Base-by-base conservation (phyloP, 345 rosid genomes). In the Acer saccharum region DNA sequence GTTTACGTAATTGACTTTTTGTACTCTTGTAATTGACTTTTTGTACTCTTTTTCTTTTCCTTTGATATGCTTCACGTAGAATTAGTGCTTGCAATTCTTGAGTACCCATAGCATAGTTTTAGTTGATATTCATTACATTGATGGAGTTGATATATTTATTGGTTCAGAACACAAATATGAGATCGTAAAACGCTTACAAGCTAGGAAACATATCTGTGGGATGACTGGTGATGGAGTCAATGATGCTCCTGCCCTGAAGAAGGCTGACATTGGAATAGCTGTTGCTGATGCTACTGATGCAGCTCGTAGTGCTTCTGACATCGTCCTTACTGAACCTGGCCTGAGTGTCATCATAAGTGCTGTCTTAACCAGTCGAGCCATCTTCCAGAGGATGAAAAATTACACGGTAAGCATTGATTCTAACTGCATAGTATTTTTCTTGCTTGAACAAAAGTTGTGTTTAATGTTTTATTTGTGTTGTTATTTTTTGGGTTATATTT, bases 271-370 rank as follows among this genome's bases (percentile, higher is more conserved):
- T 79, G 99, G 99, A 62, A 96, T 96, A 78, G 99, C 99, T 58
- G 99, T 96, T 60, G 99, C 99, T 68, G 99, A 96, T 89, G 99
- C 99, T 68, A 96, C 97, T 86, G 99, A 96, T 23, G 99, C 99
- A 23, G 98, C 99, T 48, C 93, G 98, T 62, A 90, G 98, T 83
- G 99, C 99, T 85, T 96, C 98, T 18, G 99, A 96, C 73, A 96
- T 94, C 39, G 98, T 96, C 74, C 91, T 96, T 10, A 91, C 99
- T 17, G 99, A 96, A 80, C 98, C 98, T 69, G 99, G 99, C 57
- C 98, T 96, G 63, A 96, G 98, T 79, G 99, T 96, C 74, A 96
- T 96, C 85, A 96, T 96, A 78, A 96, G 98, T 68, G 98, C 99
- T 80, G 99, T 96, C 73, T 85, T 94, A 83, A 96, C 98, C 70